Evolutionary conservation across 768 basidiomycete species (phyloP).

Genomic region (Clitopilus passeckerianus): DNA sequence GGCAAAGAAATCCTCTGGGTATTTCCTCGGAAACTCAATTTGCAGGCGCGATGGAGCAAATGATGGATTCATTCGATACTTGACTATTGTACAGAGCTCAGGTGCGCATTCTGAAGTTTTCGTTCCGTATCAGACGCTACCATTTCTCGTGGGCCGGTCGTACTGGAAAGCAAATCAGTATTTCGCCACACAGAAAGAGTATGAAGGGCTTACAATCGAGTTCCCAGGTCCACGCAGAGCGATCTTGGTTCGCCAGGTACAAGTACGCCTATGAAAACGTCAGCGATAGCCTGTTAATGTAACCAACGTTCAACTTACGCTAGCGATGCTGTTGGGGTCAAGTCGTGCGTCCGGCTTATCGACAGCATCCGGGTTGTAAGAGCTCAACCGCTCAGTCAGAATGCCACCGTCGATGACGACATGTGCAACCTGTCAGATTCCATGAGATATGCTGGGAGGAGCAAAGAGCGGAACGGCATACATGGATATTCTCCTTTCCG

Average conservation of each 20-base stretch:
- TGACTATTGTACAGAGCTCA: no score
- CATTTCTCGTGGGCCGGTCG: constrained; percentile 12
- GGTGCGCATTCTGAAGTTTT: no score
- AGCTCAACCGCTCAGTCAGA: constrained; percentile 23
- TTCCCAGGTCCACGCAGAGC: constrained; percentile 77
- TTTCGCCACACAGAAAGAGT: not conserved
- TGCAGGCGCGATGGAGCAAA: no score
- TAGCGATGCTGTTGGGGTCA: constrained; percentile 64
- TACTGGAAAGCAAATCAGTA: not conserved
- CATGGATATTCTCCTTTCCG: constrained; percentile 70
- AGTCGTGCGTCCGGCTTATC: constrained; percentile 44
- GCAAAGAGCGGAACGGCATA: constrained; percentile 16
- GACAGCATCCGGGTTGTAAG: constrained; percentile 29
- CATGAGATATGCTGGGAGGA: not conserved
- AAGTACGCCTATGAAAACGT: constrained; percentile 49
- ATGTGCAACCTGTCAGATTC: constrained; percentile 49
- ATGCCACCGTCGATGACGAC: constrained; percentile 70
- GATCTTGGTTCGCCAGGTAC: constrained; percentile 62
- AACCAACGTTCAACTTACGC: constrained; percentile 37
- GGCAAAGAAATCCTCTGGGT: no score
- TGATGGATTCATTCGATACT: not conserved
- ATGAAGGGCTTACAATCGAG: constrained; percentile 54
- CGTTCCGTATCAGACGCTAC: not conserved
- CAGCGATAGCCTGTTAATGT: not conserved
- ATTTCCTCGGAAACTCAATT: no score